Evolutionary conservation across 208 protist species (phyloP).

Genomic region (Trypanosoma mega): DNA sequence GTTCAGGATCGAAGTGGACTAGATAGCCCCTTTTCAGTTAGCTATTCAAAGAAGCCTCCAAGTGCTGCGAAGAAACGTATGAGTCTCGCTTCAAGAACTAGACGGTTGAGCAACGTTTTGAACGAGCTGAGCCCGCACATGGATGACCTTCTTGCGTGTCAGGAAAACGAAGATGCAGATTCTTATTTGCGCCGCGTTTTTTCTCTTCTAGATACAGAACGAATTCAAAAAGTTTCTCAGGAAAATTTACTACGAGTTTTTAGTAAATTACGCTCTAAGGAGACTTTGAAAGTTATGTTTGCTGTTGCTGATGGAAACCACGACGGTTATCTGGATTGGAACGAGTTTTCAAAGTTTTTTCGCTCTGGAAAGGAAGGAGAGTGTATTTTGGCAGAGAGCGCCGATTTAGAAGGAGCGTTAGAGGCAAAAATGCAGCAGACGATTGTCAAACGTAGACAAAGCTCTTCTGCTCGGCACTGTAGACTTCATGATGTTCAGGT

Average conservation of each 20-base stretch:
- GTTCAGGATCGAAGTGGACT: background rate
- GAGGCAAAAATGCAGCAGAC: constrained; percentile 4
- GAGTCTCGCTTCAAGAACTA: constrained; percentile 27
- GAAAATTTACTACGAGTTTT: constrained; percentile 10
- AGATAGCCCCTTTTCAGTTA: background rate
- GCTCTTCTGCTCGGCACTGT: background rate
- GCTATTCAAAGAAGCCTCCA: background rate
- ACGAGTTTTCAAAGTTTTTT: constrained; percentile 36
- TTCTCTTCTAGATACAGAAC: constrained; percentile 21
- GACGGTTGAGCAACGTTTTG: constrained; percentile 34
- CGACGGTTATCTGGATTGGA: constrained; percentile 35
- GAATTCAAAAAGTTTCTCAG: constrained; percentile 16
- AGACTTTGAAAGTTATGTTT: constrained; percentile 16
- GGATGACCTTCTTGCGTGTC: constrained; percentile 15
- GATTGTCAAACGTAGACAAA: background rate
- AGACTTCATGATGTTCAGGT: constrained; percentile 42
- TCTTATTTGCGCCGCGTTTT: constrained; percentile 27
- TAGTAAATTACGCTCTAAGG: background rate
- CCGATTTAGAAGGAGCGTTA: constrained; percentile 10
- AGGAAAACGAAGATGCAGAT: constrained; percentile 21
- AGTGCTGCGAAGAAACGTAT: background rate
- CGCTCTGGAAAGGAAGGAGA: constrained; percentile 3
- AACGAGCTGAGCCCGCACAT: constrained; percentile 33
- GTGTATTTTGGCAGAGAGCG: constrained; percentile 10
- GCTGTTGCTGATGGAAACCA: constrained; percentile 13